Evolutionary conservation across 169 alveolate species (phyloP).

Genomic region (Eimeria falciformis): DNA sequence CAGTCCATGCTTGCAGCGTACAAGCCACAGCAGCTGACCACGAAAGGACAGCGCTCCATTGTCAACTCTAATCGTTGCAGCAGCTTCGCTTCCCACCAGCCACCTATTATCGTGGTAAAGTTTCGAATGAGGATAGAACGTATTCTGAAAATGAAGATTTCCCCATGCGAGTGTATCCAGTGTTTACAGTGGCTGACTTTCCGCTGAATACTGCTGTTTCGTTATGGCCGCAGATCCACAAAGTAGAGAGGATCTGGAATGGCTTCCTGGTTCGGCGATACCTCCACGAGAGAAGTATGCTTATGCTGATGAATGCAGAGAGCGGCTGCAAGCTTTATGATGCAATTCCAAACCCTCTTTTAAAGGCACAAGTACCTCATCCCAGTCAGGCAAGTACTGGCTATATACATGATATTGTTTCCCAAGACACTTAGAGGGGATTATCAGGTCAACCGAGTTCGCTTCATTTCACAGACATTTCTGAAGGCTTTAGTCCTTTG

Average conservation of each 20-base stretch:
- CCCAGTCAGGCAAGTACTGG: conserved; percentile 63
- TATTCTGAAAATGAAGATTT: too few relatives aligned
- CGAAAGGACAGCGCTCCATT: conserved; percentile 23
- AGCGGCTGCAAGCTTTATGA: conserved; percentile 70
- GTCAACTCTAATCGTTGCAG: conserved; percentile 47
- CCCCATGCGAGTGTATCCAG: too few relatives aligned
- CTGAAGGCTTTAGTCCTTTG: too few relatives aligned
- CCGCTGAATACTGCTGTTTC: not conserved
- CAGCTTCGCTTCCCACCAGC: conserved; percentile 73
- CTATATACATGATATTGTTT: too few relatives aligned
- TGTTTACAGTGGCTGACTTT: too few relatives aligned
- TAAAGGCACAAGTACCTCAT: conserved; percentile 57
- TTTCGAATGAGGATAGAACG: not conserved
- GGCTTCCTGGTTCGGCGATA: conserved; percentile 66
- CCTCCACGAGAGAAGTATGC: conserved; percentile 75
- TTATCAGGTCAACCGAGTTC: too few relatives aligned
- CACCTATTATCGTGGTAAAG: conserved; percentile 70
- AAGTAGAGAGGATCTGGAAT: conserved; percentile 69
- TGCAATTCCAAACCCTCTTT: conserved; percentile 66
- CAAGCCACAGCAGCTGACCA: conserved; percentile 31
- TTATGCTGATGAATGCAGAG: conserved; percentile 47
- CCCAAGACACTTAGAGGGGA: too few relatives aligned
- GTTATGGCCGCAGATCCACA: conserved; percentile 60
- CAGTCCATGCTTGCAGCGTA: conserved; percentile 16
- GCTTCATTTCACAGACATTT: too few relatives aligned